A percentile compares a stretch with the other conserved stretches of the same genome.
phyloP scores from a whole-genome alignment of 441 rosid species.

The Erodium chrysanthum region DNA sequence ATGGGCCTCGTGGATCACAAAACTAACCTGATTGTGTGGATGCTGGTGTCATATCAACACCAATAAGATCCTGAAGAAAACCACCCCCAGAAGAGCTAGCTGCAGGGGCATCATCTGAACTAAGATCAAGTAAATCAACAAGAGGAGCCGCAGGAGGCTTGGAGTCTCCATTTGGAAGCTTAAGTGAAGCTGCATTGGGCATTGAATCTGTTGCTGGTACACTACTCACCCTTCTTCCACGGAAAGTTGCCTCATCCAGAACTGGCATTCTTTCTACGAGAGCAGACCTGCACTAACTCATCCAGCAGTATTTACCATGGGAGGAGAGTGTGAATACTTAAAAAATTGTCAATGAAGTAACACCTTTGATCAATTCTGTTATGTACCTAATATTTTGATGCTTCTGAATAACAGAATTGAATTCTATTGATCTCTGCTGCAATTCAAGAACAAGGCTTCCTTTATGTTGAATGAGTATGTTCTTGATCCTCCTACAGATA shows the following conservation, averaged over 20 bases:
- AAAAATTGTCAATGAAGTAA: constrained; percentile 13
- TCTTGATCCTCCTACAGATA: constrained; percentile 64
- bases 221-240: constrained; percentile 74
- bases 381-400: constrained; percentile 73
- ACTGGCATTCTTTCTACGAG: constrained; percentile 98
- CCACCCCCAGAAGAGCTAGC: constrained; percentile 75
- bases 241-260: constrained; percentile 87
- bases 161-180: constrained; percentile 79
- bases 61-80: constrained; percentile 85
- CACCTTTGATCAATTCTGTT: constrained; percentile 7
- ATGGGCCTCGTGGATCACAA: constrained; percentile 9
- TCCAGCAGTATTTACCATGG: constrained; percentile 21
- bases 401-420: constrained; percentile 78
- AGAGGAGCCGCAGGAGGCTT: constrained; percentile 71
- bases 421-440: constrained; percentile 98
- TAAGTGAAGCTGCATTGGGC: constrained; percentile 43
- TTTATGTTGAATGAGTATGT: constrained; percentile 56
- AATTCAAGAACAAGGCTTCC: constrained; percentile 88
- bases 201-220: constrained; percentile 58
- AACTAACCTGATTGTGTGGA: constrained; percentile 59
- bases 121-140: constrained; percentile 79
- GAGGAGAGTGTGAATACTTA: neutral
- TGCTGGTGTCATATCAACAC: constrained; percentile 52
- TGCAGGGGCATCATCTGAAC: constrained; percentile 65
- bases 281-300: constrained; percentile 52